Evolutionary conservation across 306 rosid genomes (phyloP).

Genomic region (Castanospermum australe): DNA sequence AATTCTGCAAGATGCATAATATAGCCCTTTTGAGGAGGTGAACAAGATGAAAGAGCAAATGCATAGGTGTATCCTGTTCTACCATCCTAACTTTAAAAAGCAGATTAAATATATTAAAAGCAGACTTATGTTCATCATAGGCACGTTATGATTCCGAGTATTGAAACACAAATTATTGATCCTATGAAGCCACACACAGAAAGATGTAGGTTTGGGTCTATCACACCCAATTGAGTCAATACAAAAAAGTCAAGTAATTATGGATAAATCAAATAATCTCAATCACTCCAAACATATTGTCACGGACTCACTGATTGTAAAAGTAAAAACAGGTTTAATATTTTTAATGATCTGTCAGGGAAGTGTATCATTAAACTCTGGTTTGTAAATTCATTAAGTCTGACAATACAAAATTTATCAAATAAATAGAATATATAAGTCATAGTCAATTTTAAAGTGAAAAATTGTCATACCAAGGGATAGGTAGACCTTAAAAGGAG

Average conservation of each 20-base stretch:
- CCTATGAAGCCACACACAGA: background rate
- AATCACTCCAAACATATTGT: background rate
- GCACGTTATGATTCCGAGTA: background rate
- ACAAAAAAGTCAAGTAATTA: background rate
- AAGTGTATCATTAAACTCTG: too few relatives aligned
- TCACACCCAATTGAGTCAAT: background rate
- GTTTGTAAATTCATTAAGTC: background rate
- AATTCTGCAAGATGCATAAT: too few relatives aligned
- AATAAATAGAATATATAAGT: background rate
- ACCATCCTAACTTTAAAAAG: background rate
- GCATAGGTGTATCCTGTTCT: background rate
- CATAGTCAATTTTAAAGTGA: background rate
- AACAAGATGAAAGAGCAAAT: background rate
- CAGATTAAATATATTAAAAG: background rate
- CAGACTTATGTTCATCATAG: background rate
- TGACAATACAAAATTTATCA: background rate
- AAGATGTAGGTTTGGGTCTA: background rate
- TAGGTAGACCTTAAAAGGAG: constrained; percentile 71
- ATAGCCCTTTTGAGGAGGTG: background rate
- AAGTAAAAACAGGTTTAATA: too few relatives aligned
- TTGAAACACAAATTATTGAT: background rate
- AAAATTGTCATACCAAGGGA: constrained; percentile 62
- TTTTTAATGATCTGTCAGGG: too few relatives aligned
- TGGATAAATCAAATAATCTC: background rate
- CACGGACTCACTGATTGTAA: too few relatives aligned